These are phyloP conservation scores for Sclerospora graminicola DNA, from an alignment of 352 stramenopile genomes.

Conservation along the genomic window DNA sequence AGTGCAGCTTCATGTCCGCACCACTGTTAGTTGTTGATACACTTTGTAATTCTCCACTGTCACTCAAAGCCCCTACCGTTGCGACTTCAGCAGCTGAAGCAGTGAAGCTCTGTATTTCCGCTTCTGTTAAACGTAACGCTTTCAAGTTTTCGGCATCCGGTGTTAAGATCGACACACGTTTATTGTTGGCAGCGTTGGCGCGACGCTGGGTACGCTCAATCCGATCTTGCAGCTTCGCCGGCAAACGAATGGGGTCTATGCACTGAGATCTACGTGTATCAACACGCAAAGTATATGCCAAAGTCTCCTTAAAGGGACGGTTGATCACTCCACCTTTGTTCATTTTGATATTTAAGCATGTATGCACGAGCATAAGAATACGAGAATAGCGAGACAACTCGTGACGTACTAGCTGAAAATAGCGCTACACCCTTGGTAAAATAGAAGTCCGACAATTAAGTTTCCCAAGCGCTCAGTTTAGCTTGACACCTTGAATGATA, in stretches of 20 bases:
- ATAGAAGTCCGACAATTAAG: too few species aligned
- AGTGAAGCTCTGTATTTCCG: too few species aligned
- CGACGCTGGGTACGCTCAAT: constrained; percentile 56
- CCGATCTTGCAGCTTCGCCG: constrained; percentile 47
- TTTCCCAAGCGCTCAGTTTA: too few species aligned
- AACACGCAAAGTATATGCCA: not conserved
- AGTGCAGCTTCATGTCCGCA: too few species aligned
- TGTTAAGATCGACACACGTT: constrained; percentile 45
- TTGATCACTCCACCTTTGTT: not conserved
- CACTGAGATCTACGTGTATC: constrained; percentile 50
- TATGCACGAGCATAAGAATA: not conserved
- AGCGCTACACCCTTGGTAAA: not conserved
- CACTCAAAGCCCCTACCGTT: not conserved
- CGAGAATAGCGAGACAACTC: not conserved
- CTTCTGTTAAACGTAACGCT: not conserved
- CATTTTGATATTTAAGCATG: not conserved
- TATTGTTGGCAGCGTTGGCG: constrained; percentile 56
- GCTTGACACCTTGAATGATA: too few species aligned
- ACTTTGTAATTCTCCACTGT: constrained; percentile 14
- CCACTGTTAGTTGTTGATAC: too few species aligned
- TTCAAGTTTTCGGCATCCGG: constrained; percentile 15
- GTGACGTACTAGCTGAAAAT: constrained; percentile 6
- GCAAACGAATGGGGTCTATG: constrained; percentile 47
- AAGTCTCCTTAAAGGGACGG: constrained; percentile 1
- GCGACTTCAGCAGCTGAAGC: not conserved